phyloP scores from a whole-genome alignment of 2,329 filamentous ascomycete genomes.

The Coniochaeta prunicola region DNA sequence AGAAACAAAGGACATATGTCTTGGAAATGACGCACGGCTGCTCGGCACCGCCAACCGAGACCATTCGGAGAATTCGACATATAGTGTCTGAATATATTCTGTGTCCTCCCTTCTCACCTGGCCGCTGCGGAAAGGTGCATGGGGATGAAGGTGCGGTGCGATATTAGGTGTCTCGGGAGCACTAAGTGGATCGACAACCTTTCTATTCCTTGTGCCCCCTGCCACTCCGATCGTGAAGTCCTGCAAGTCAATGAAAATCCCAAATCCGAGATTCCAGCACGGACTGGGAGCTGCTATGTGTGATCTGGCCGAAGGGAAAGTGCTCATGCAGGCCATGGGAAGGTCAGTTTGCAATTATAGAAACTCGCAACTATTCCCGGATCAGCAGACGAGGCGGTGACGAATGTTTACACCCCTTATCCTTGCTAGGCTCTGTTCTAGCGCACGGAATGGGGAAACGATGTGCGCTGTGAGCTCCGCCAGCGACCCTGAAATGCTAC shows the following conservation, averaged over 20 bases:
- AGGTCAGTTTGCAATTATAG: neutral
- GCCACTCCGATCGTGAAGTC: too few relatives aligned
- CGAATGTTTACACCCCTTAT: neutral
- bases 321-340: too few relatives aligned
- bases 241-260: too few relatives aligned
- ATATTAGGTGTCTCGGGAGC: neutral
- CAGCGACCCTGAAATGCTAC: neutral
- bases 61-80: neutral
- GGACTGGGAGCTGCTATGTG: neutral
- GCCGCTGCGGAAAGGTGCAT: neutral
- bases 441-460: neutral
- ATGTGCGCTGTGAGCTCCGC: neutral
- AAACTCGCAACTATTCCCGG: neutral
- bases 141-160: neutral
- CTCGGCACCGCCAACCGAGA: neutral
- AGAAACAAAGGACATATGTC: neutral
- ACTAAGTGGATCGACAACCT: neutral
- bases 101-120: neutral
- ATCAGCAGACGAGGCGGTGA: neutral
- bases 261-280: too few relatives aligned
- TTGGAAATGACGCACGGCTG: neutral
- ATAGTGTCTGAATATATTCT: neutral
- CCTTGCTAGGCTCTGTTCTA: neutral
- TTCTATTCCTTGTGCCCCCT: neutral
- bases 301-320: neutral